These are phyloP conservation scores for Globisporangium recalcitrans DNA, from an alignment of 352 stramenopile species.

Conservation along the genomic window DNA sequence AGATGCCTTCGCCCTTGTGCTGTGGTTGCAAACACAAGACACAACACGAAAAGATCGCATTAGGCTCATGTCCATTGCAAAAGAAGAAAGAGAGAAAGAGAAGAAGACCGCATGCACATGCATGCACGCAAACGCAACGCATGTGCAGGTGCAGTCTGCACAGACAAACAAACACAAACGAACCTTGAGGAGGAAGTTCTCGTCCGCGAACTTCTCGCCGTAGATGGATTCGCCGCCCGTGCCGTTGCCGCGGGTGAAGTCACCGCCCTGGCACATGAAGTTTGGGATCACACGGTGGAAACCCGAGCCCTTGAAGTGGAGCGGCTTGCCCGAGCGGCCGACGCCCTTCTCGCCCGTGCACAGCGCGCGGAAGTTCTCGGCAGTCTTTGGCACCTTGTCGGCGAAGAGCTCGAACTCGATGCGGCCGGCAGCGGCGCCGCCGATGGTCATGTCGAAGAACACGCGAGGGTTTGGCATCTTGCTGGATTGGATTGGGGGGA, in stretches of 20 bases:
- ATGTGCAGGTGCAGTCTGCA: no score
- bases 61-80: not conserved
- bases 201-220: slow-evolving; percentile 93
- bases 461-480: slow-evolving; percentile 90
- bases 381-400: slow-evolving; percentile 75
- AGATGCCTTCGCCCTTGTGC: slow-evolving; percentile 89
- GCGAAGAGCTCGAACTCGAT: slow-evolving; percentile 88
- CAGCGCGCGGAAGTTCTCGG: slow-evolving; percentile 52
- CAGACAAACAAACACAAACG: slow-evolving; percentile 6
- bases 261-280: slow-evolving; percentile 96
- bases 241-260: slow-evolving; percentile 90
- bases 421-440: slow-evolving; percentile 83
- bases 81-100: not conserved
- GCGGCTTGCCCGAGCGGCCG: slow-evolving; percentile 63
- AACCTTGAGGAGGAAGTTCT: slow-evolving; percentile 91
- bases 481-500: slow-evolving; percentile 9
- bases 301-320: slow-evolving; percentile 80
- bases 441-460: slow-evolving; percentile 98
- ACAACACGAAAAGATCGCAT: slow-evolving; percentile 1
- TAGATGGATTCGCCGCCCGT: slow-evolving; percentile 96
- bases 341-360: slow-evolving; percentile 58
- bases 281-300: slow-evolving; percentile 93
- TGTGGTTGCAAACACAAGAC: slow-evolving; percentile 21
- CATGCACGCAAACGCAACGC: no score
- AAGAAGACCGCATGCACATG: no score